A percentile compares a stretch with the other conserved stretches of the same genome.
phyloP scores from a whole-genome alignment of 192 early-diverging fungal species.

The Coemansia sp. region DNA sequence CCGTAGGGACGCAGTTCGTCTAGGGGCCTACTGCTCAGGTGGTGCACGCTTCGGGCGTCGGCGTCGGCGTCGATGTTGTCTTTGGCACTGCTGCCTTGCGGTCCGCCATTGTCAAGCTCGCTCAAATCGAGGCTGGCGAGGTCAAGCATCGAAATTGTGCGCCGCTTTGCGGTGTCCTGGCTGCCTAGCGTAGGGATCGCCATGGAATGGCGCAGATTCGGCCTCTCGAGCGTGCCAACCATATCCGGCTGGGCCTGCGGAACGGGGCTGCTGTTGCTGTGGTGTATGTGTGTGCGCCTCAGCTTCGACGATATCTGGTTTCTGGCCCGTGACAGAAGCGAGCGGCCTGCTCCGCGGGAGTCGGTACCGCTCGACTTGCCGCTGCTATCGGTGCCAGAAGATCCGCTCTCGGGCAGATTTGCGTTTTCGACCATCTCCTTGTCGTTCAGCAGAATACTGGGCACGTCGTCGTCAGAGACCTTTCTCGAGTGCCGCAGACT shows the following conservation, averaged over 20 bases:
- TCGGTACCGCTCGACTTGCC: constrained; percentile 2
- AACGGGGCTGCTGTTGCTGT: background rate
- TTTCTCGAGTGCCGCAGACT: background rate
- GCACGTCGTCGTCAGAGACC: constrained; percentile 9
- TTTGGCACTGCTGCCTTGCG: background rate
- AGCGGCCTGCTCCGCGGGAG: background rate
- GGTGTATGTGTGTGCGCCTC: background rate
- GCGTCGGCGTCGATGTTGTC: background rate
- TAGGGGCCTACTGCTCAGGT: background rate
- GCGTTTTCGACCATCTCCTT: background rate
- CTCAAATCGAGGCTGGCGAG: background rate
- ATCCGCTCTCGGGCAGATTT: background rate
- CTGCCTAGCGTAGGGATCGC: constrained; percentile 2
- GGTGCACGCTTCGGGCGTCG: constrained; percentile 10
- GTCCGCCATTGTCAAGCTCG: background rate
- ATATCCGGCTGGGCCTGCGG: background rate
- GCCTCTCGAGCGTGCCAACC: background rate
- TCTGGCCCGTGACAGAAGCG: constrained; percentile 37
- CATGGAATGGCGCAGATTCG: constrained; percentile 12
- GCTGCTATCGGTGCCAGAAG: background rate
- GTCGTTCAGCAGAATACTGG: background rate
- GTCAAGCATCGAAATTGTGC: background rate
- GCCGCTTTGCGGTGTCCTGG: background rate
- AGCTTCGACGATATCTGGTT: constrained; percentile 25
- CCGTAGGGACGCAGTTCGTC: background rate